These are phyloP conservation scores for Pseudocercospora eumusae DNA, from an alignment of 2,329 filamentous ascomycete species.

Conservation along the genomic window DNA sequence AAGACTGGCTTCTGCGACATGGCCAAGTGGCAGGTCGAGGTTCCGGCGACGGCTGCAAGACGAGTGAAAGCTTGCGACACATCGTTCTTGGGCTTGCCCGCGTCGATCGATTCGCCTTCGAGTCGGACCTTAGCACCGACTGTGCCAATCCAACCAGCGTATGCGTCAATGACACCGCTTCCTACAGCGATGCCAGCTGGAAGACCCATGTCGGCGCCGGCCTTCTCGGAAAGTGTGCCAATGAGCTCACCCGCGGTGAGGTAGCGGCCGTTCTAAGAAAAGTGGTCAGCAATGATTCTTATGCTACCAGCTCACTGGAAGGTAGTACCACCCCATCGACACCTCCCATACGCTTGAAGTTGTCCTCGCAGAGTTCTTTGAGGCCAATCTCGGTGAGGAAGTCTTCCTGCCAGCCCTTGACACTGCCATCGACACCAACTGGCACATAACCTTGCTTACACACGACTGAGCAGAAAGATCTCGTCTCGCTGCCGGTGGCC, in stretches of 20 bases:
- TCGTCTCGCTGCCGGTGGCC: conserved; percentile 85
- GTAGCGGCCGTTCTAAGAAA: conserved; percentile 80
- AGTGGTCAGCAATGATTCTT: conserved; percentile 37
- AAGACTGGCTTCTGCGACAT: conserved; percentile 94
- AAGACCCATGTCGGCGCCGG: conserved; percentile 79
- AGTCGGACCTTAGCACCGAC: conserved; percentile 94
- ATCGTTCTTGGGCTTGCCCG: conserved; percentile 72
- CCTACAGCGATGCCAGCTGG: conserved; percentile 87
- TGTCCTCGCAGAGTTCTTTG: conserved; percentile 77
- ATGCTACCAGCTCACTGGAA: conserved; percentile 16
- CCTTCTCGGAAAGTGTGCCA: conserved; percentile 79
- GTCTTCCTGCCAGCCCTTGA: conserved; percentile 97
- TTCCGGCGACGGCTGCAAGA: conserved; percentile 90
- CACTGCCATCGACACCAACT: conserved; percentile 93
- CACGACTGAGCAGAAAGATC: conserved; percentile 93
- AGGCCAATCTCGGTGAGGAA: conserved; percentile 86
- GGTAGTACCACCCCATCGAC: conserved; percentile 83
- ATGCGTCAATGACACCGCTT: conserved; percentile 96
- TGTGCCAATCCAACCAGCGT: conserved; percentile 97
- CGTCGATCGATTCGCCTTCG: conserved; percentile 58
- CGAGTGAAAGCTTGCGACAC: conserved; percentile 90
- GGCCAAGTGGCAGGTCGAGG: conserved; percentile 94
- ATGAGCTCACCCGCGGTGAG: conserved; percentile 89
- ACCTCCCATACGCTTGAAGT: conserved; percentile 91
- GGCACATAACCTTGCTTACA: conserved; percentile 98